phyloP scores from a whole-genome alignment of 140 eudicot genomes.

The Flaveria floridana region DNA sequence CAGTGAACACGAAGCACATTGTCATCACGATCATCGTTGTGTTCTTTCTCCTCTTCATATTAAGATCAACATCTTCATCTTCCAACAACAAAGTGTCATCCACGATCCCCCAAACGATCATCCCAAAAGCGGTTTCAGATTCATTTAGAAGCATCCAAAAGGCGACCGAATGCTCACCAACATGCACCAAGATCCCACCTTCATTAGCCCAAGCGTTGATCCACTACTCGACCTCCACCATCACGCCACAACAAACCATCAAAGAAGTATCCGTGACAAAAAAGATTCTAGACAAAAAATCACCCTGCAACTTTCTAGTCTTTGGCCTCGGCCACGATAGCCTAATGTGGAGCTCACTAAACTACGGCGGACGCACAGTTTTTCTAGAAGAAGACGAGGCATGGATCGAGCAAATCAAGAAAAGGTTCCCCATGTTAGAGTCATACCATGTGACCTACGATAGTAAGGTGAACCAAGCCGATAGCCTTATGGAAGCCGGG shows the following conservation, averaged over 20 bases:
- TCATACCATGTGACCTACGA: conserved; percentile 72
- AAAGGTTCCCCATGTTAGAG: conserved; percentile 70
- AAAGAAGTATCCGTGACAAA: conserved; percentile 64
- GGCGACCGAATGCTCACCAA: conserved; percentile 41
- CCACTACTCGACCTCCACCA: conserved; percentile 84
- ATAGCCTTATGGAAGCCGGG: conserved; percentile 55
- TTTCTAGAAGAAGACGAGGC: conserved; percentile 80
- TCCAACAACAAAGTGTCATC: conserved; percentile 34
- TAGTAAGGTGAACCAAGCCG: conserved; percentile 68
- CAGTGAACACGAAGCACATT: conserved; percentile 48
- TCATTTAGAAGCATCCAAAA: conserved; percentile 29
- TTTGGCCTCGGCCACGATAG: conserved; percentile 91
- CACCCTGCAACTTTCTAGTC: conserved; percentile 83
- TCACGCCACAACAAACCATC: conserved; percentile 90
- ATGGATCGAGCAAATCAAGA: conserved; percentile 75
- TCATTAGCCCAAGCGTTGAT: conserved; percentile 62
- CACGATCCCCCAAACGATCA: conserved; percentile 31
- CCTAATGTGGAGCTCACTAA: conserved; percentile 79
- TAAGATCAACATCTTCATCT: conserved; percentile 43
- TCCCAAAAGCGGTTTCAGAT: conserved; percentile 36
- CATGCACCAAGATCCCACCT: conserved; percentile 74
- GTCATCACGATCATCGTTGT: conserved; percentile 33
- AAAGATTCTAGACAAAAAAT: conserved; percentile 54
- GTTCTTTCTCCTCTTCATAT: conserved; percentile 46
- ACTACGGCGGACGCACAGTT: conserved; percentile 70